These are phyloP conservation scores for Osmanthus fragrans DNA, from an alignment of 257 asterid species.

Conservation along the genomic window DNA sequence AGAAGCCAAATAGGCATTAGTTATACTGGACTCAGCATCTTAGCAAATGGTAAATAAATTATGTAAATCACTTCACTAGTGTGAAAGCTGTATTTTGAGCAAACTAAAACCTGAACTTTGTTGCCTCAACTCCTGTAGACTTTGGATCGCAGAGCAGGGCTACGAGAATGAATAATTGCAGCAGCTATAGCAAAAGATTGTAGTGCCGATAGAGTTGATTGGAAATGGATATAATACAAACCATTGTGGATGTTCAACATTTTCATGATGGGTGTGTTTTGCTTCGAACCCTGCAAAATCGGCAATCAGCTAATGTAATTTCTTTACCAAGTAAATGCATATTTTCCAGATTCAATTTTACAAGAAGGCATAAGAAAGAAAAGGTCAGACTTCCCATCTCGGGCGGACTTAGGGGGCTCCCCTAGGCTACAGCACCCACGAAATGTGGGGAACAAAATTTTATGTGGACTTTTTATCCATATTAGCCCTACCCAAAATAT, in stretches of 20 bases:
- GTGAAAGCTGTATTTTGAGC: not conserved
- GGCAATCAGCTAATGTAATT: not conserved
- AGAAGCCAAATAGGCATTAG: not conserved
- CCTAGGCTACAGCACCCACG: too few relatives aligned
- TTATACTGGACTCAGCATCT: not conserved
- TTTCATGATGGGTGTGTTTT: slow-evolving; percentile 57
- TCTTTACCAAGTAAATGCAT: not conserved
- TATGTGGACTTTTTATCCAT: too few relatives aligned
- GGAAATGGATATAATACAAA: slow-evolving; percentile 72
- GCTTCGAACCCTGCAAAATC: slow-evolving; percentile 69
- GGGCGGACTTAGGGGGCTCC: too few relatives aligned
- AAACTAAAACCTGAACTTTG: slow-evolving; percentile 1
- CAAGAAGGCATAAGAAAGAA: too few relatives aligned
- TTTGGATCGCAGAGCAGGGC: slow-evolving; percentile 50
- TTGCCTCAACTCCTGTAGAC: slow-evolving; percentile 51
- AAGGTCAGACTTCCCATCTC: too few relatives aligned
- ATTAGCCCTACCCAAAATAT: too few relatives aligned
- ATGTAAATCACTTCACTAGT: not conserved
- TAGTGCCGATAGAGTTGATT: slow-evolving; percentile 63
- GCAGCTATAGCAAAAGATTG: slow-evolving; percentile 81
- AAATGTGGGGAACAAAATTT: too few relatives aligned
- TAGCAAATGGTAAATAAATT: not conserved
- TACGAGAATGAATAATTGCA: slow-evolving; percentile 72
- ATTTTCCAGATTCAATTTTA: not conserved
- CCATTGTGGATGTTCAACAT: slow-evolving; percentile 76